Evolutionary conservation across 192 early-diverging fungal genomes (phyloP).

Genomic region (Dispira parvispora): DNA sequence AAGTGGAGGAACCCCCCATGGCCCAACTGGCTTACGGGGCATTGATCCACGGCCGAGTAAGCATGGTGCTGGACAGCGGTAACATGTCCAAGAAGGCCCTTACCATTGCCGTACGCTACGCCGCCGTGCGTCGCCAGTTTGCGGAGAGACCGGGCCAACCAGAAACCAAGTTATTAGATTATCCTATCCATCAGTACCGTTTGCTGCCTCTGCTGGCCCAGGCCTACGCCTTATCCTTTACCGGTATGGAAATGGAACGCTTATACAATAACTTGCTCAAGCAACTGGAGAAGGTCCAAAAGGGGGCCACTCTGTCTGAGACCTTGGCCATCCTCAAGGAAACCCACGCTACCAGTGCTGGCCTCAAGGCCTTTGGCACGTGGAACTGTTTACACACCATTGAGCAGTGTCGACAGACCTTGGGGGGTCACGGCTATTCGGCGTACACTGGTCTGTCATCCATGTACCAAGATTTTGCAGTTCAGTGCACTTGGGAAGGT

Average conservation of each 20-base stretch:
- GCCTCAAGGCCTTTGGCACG: constrained; percentile 87
- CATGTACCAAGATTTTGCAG: constrained; percentile 76
- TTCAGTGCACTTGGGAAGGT: constrained; percentile 80
- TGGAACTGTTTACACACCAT: constrained; percentile 81
- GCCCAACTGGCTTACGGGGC: constrained; percentile 80
- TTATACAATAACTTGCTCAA: constrained; percentile 68
- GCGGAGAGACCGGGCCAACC: constrained; percentile 35
- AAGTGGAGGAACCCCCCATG: constrained; percentile 63
- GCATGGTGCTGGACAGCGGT: constrained; percentile 70
- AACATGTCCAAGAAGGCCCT: constrained; percentile 80
- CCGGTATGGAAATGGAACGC: constrained; percentile 61
- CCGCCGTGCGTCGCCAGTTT: constrained; percentile 83
- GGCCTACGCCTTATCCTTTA: constrained; percentile 80
- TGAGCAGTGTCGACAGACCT: constrained; percentile 77
- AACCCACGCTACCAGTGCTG: constrained; percentile 78
- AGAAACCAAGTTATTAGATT: constrained; percentile 85
- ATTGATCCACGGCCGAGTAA: constrained; percentile 65
- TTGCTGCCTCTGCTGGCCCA: constrained; percentile 80
- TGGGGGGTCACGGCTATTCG: constrained; percentile 88
- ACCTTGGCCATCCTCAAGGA: constrained; percentile 73
- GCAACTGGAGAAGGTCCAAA: constrained; percentile 44
- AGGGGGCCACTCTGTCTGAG: constrained; percentile 40
- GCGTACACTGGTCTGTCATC: constrained; percentile 78
- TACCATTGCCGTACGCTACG: constrained; percentile 81
- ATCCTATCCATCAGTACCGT: constrained; percentile 87